Evolutionary conservation across 495 filamentous ascomycete species (phyloP).

Genomic region (Copromyces sp.): DNA sequence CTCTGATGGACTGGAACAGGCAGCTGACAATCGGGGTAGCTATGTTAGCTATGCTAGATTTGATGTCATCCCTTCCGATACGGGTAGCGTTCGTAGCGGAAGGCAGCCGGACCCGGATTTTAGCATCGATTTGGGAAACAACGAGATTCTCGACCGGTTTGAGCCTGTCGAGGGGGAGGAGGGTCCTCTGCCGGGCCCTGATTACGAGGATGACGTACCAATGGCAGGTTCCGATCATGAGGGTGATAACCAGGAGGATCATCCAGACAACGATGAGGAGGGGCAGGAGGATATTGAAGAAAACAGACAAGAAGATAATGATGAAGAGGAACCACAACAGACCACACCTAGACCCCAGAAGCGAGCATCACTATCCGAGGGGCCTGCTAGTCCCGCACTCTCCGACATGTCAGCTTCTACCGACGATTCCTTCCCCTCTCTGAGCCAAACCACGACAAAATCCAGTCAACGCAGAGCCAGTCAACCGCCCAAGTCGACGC

Average conservation of each 20-base stretch:
- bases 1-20: constrained; percentile 12
- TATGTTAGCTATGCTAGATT: constrained; percentile 9
- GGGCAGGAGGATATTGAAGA: background rate
- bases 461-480: background rate
- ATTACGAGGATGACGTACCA: background rate
- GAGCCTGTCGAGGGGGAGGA: constrained; percentile 12
- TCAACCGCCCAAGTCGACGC: background rate
- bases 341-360: background rate
- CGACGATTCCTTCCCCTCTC: constrained; percentile 24
- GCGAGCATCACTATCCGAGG: constrained; percentile 4
- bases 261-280: constrained; percentile 3
- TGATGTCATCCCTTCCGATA: constrained; percentile 18
- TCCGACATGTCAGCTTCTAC: constrained; percentile 8
- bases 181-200: background rate
- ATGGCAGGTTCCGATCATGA: background rate
- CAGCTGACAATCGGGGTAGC: background rate
- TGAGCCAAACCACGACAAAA: constrained; percentile 16
- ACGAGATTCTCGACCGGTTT: constrained; percentile 12
- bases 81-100: constrained; percentile 26
- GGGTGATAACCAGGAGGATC: background rate
- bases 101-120: constrained; percentile 29
- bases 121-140: constrained; percentile 14
- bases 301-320: background rate
- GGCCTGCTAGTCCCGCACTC: constrained; percentile 2
- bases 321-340: constrained; percentile 1